Evolutionary conservation across 768 basidiomycete species (phyloP), one percentile per base, ranked within the genome.

Genomic region (Dendrothele bispora): DNA sequence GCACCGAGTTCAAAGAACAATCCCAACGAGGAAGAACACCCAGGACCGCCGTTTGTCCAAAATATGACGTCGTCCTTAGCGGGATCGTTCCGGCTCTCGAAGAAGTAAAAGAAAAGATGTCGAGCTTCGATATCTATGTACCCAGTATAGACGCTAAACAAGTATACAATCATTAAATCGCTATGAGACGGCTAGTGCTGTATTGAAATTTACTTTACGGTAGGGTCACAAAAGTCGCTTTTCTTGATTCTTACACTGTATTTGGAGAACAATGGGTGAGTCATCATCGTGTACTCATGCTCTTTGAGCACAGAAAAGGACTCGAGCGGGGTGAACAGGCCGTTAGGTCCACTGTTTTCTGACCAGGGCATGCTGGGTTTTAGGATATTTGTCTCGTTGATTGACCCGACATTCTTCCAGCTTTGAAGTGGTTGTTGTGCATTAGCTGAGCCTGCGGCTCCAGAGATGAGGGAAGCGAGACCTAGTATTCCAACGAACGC

Each of bases 81-180:
- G 5, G 84, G 82, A 50, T 83, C 68, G 42, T 64, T 75, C 41
- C 88, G 68, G 47, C 81, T 84, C 60, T 89, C 85, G 60, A 89
- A 89, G 61, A 88, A 88, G 67, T 86, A 86, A 71, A 88, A 88
- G 59, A 84, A 85, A 15, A 85, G 53, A 56, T 84, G 84, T 4
- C 82, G 72, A 5, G 81, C 71, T 57, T 80, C 69, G 37, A 83
- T 72, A 50, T 86, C 84, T 45, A 86, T 82, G 54, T 86, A 86
- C 8, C 84, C 84, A 0, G 83, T 83, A 58, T 81, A 86, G 1
- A 74, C 65, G 17, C 80, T 83, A 26, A 24, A 29, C 22, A 40
- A 17, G 15, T 6, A 32, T 8, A 4, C 17, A 34, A 32, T 37
- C 12, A 48, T 18, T 24, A 17, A 36, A 46, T 11, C 34, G 17